These are phyloP conservation scores for Fusarium pseudonygamai DNA, from an alignment of 2,329 filamentous ascomycete genomes.

Conservation along the genomic window DNA sequence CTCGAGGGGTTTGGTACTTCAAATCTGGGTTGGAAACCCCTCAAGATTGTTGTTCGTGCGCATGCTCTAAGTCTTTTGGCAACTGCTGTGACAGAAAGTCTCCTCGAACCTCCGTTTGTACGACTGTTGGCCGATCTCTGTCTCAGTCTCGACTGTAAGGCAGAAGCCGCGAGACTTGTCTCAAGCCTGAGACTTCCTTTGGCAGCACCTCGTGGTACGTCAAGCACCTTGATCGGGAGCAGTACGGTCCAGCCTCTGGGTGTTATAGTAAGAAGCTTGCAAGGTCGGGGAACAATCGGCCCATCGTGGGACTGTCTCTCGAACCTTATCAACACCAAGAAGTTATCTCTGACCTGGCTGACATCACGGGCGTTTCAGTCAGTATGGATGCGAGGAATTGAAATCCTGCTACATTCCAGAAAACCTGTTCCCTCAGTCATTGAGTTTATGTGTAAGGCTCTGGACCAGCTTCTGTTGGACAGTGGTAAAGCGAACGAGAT, in stretches of 20 bases:
- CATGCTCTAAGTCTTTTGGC: slow-evolving; percentile 46
- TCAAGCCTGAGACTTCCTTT: slow-evolving; percentile 25
- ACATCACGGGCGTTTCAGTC: slow-evolving; percentile 37
- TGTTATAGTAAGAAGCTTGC: slow-evolving; percentile 26
- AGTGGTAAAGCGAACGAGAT: not conserved
- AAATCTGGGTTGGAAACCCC: slow-evolving; percentile 46
- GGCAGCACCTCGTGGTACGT: slow-evolving; percentile 21
- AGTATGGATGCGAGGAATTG: slow-evolving; percentile 42
- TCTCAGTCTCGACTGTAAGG: slow-evolving; percentile 36
- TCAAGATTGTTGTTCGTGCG: slow-evolving; percentile 47
- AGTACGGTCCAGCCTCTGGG: slow-evolving; percentile 36
- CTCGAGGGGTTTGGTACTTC: slow-evolving; percentile 46
- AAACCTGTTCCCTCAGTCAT: slow-evolving; percentile 34
- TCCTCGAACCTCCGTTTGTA: slow-evolving; percentile 44
- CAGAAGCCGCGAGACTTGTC: slow-evolving; percentile 44
- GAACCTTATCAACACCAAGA: slow-evolving; percentile 27
- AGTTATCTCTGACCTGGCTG: slow-evolving; percentile 39
- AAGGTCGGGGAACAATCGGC: slow-evolving; percentile 5
- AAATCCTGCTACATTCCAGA: slow-evolving; percentile 37
- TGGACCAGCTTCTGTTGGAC: slow-evolving; percentile 36
- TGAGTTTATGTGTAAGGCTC: slow-evolving; percentile 38
- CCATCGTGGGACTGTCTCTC: slow-evolving; percentile 39
- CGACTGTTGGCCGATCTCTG: slow-evolving; percentile 45
- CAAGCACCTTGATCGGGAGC: slow-evolving; percentile 27
- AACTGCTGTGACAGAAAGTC: slow-evolving; percentile 44